phyloP scores from a whole-genome alignment of 2,329 filamentous ascomycete species.

The Aureobasidium musti region DNA sequence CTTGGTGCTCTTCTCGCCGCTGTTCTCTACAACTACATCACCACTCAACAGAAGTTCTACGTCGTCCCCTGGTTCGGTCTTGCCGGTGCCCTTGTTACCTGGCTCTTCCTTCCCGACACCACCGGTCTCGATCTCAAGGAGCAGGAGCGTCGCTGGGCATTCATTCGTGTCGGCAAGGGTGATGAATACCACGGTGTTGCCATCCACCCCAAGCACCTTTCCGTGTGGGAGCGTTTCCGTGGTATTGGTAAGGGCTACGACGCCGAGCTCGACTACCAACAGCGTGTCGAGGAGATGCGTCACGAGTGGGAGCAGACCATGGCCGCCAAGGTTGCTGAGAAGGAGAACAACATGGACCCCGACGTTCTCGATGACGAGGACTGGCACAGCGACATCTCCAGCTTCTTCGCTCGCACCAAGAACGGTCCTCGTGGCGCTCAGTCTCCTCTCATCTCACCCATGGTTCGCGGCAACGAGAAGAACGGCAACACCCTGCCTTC shows the following conservation, averaged over 20 bases:
- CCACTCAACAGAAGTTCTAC: constrained; percentile 79
- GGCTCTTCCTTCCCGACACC: constrained; percentile 89
- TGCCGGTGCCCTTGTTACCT: constrained; percentile 78
- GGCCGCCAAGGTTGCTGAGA: constrained; percentile 54
- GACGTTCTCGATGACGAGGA: constrained; percentile 46
- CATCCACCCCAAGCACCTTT: constrained; percentile 85
- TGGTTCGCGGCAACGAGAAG: background rate
- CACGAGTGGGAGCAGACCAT: constrained; percentile 58
- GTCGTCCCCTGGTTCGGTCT: constrained; percentile 96
- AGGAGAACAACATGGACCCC: constrained; percentile 46
- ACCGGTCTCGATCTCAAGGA: constrained; percentile 96
- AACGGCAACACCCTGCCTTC: background rate
- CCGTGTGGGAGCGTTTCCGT: constrained; percentile 78
- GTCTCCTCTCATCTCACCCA: constrained; percentile 12
- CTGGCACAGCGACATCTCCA: constrained; percentile 53
- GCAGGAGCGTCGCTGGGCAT: constrained; percentile 90
- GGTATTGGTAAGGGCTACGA: constrained; percentile 82
- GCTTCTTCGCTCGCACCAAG: constrained; percentile 57
- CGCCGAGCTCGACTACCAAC: constrained; percentile 76
- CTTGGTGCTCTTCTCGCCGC: constrained; percentile 82
- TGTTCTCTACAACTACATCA: constrained; percentile 94
- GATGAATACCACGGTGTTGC: constrained; percentile 90
- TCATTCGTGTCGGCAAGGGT: constrained; percentile 75
- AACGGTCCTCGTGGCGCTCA: constrained; percentile 28
- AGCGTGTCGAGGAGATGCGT: constrained; percentile 81